Evolutionary conservation across 179 eudicot species (phyloP), one percentile per base, ranked within the genome.

Genomic region (Beta macrorhiza): DNA sequence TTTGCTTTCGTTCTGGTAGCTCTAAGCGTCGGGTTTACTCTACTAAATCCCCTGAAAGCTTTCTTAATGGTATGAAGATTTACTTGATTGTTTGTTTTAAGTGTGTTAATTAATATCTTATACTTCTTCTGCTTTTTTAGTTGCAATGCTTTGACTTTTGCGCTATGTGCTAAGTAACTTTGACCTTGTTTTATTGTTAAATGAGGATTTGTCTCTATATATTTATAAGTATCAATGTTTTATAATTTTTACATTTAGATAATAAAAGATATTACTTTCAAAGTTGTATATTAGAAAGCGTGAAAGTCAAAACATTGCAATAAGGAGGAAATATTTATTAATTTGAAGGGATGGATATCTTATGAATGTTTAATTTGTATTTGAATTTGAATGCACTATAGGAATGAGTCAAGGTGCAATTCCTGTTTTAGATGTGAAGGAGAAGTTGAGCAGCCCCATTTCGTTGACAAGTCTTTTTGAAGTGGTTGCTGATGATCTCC

Each of bases 401-500:
- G 97, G 91, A 73, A 70, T 85, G 80, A 87, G 82, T 71, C 86
- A 85, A 67, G 88, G 88, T 83, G 80, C 89, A 84, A 75, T 87
- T 13, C 82, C 88, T 13, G 85, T 89, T 56, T 76, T 91, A 80
- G 91, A 88, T 59, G 85, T 83, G 80, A 88, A 87, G 78, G 79
- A 83, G 72, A 90, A 83, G 67, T 53, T 78, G 10, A 81, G 79
- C 25, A 87, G 74, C 61, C 84, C 87, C 4, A 83, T 84, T 74
- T 86, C 93, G 37, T 32, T 86, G 80, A 45, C 89, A 17, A 84
- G 87, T 80, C 81, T 95, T 83, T 92, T 95, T 88, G 94, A 95
- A 90, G 89, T 91, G 77, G 97, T 95, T 84, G 84, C 93, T 84
- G 98, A 95, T 77, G 97, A 95, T 79, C 93, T 95, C 13, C 86